Conservation (phyloP, 1,139 yeast species). For the Blastobotrys proliferans region DNA sequence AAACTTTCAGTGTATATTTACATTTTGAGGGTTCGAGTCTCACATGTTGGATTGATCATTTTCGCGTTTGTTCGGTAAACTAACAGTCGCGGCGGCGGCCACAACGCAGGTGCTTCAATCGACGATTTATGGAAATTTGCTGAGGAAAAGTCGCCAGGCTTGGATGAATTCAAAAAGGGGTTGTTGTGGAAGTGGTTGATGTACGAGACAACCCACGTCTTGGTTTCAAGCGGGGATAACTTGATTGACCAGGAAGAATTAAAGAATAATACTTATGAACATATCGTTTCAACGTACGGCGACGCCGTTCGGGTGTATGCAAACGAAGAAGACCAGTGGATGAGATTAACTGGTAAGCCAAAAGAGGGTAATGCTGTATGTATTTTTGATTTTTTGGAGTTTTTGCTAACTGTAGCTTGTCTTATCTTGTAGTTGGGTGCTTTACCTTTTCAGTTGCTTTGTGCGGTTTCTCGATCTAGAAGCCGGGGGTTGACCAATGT, state of each 20-base stretch:
- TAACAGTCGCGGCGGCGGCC: too few relatives aligned
- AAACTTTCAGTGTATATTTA: too few relatives aligned
- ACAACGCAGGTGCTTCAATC: constrained; percentile 26
- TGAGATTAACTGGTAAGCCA: constrained; percentile 34
- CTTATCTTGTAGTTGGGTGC: constrained; percentile 29
- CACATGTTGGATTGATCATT: too few relatives aligned
- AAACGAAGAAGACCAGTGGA: constrained; percentile 36
- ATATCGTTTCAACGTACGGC: constrained; percentile 21
- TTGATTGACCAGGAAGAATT: constrained; percentile 18
- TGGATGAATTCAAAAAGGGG: constrained; percentile 28
- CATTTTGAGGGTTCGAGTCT: too few relatives aligned
- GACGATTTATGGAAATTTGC: constrained; percentile 30
- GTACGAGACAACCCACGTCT: constrained; percentile 23
- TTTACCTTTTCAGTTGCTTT: constrained; percentile 35
- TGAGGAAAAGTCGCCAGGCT: constrained; percentile 18
- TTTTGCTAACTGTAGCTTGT: constrained; percentile 1
- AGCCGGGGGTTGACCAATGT: constrained; percentile 35
- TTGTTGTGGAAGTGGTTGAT: constrained; percentile 33
- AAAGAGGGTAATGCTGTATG: constrained; percentile 27
- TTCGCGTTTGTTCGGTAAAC: too few relatives aligned
- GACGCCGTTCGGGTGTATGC: constrained; percentile 30
- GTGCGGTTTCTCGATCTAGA: constrained; percentile 36
- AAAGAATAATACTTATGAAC: constrained; percentile 13
- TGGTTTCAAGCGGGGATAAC: constrained; percentile 21
- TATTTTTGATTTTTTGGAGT: neutral